Conservation (phyloP, 2,329 filamentous ascomycete genomes). For the Neonectria faginata region DNA sequence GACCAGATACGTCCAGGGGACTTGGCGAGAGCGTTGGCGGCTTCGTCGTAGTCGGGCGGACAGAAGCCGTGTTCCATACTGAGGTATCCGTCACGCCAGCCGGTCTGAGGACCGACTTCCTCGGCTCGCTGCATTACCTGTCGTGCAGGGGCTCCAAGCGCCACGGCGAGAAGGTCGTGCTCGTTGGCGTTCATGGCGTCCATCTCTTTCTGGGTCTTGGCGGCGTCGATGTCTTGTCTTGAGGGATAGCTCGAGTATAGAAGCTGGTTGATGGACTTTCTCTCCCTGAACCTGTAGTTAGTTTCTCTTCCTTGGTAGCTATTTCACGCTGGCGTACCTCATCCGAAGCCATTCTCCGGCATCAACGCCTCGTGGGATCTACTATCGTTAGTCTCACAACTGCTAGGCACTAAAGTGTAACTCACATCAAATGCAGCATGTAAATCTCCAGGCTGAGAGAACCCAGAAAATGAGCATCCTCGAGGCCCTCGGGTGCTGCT, state of each 20-base stretch:
- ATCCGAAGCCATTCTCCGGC: slow-evolving; percentile 59
- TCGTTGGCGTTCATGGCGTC: slow-evolving; percentile 61
- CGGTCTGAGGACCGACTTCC: slow-evolving; percentile 62
- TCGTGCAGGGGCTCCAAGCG: slow-evolving; percentile 64
- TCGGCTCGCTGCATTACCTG: slow-evolving; percentile 66
- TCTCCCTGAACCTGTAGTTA: slow-evolving; percentile 48
- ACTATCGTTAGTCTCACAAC: background rate
- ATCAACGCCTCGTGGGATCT: slow-evolving; percentile 61
- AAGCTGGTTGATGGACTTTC: slow-evolving; percentile 61
- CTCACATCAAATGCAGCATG: slow-evolving; percentile 41
- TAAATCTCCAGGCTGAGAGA: slow-evolving; percentile 34
- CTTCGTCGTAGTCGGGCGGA: slow-evolving; percentile 62
- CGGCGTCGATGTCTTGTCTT: slow-evolving; percentile 52
- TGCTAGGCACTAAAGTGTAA: background rate
- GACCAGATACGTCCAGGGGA: slow-evolving; percentile 66
- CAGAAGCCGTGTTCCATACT: slow-evolving; percentile 63
- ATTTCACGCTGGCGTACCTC: slow-evolving; percentile 35
- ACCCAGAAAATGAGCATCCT: slow-evolving; percentile 37
- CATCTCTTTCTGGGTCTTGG: slow-evolving; percentile 55
- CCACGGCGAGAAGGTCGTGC: slow-evolving; percentile 62
- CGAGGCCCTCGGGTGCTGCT: slow-evolving; percentile 21
- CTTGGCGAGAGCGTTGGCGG: slow-evolving; percentile 57
- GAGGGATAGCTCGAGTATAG: slow-evolving; percentile 59
- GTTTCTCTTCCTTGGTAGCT: background rate
- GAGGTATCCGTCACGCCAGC: slow-evolving; percentile 59